Base-by-base conservation (phyloP, 2,329 filamentous ascomycete species). In the Fusarium acutatum region DNA sequence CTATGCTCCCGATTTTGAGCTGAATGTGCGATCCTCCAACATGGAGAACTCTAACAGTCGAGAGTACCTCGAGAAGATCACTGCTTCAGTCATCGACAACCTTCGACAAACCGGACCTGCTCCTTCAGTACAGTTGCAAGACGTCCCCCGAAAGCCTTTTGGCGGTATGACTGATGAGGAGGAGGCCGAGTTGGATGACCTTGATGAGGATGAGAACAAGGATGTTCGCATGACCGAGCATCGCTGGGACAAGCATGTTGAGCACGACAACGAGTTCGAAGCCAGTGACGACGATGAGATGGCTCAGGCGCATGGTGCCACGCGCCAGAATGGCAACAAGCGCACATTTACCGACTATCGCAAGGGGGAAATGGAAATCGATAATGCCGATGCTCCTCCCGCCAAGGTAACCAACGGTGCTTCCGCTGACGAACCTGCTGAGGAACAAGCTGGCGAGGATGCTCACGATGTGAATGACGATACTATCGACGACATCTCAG, bases 261-360 rank as follows among this genome's bases (percentile, higher is more conserved):
- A 91, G 60, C 90, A 93, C 65, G 90, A 94, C 13, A 93, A 93
- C 75, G 96, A 98, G 79, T 90, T 95, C 47, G 93, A 95, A 67
- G 93, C 96, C 47, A 97, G 94, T 72, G 95, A 97, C 69, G 94
- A 97, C 67, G 96, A 98, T 77, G 94, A 97, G 17, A 90, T 94
- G 82, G 89, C 89, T 46, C 86, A 86, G 46, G 88, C 88, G 41
- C 94, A 96, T 74, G 96, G 95, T 22, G 88, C 95, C 44, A 91
- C 89, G 58, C 82, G 81, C 38, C 81, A 83, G 37, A 87, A 84
- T 35, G 86, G 84, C 34, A 84, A 82, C 62, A 85, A 86, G 73
- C 86, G 86, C 24, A 84, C 84, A 3, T 90, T 90, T 74, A 83
- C 82, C 57, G 88, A 90, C 73, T 88, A 84, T 76, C 82, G 83